Evolutionary conservation across 1,139 yeast species (phyloP), one percentile per base, ranked within the genome.

Genomic region (Sporopachydermia cereana): DNA sequence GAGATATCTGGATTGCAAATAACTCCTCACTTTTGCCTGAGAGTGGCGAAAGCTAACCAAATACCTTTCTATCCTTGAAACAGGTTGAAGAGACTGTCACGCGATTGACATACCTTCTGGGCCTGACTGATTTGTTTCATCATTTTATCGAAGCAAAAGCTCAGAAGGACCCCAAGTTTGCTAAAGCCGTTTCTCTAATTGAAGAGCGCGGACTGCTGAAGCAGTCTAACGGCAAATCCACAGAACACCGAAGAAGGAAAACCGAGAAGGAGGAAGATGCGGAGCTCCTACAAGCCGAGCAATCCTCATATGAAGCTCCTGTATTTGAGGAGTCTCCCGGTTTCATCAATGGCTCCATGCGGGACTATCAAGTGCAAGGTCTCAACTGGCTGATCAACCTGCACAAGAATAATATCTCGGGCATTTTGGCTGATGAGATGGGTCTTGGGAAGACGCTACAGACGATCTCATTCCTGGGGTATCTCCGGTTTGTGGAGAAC

Each of bases 381-480:
- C 71, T 89, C 52, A 89, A 89, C 64, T 89, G 97, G 97, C 67
- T 89, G 56, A 77, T 88, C 21, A 76, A 88, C 1, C 66, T 89
- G 47, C 81, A 83, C 57, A 93, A 84, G 54, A 86, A 89, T 63
- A 79, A 82, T 55, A 72, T 89, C 47, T 79, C 93, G 1, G 97
- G 97, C 43, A 89, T 91, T 44, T 71, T 91, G 48, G 98, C 98
- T 7, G 98, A 91, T 64, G 98, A 91, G 63, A 91, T 91, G 98
- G 98, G 98, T 1, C 72, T 91, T 48, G 98, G 98, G 49, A 91
- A 91, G 60, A 91, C 98, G 1, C 69, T 91, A 49, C 98, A 91
- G 61, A 86, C 96, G 0, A 86, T 91, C 49, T 78, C 97, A 3
- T 83, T 83, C 53, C 64, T 83, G 46, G 91, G 91, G 1, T 82